phyloP scores from a whole-genome alignment of 2,329 filamentous ascomycete genomes.

The Hymenoscyphus scutula region DNA sequence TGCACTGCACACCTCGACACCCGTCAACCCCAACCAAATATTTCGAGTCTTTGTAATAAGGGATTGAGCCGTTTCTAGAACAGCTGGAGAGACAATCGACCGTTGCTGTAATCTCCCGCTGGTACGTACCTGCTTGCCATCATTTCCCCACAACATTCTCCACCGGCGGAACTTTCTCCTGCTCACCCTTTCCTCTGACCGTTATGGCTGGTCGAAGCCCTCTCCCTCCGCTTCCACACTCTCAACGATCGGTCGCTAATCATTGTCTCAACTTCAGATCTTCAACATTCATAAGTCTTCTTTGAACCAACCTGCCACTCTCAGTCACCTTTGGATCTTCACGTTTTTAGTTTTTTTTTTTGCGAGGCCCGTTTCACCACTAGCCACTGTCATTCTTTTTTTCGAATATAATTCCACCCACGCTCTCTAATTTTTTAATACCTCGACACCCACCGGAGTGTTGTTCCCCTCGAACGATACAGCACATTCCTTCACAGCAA shows the following conservation, averaged over 20 bases:
- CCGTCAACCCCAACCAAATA: background rate
- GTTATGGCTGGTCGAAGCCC: background rate
- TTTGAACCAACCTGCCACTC: constrained; percentile 21
- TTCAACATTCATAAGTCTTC: constrained; percentile 23
- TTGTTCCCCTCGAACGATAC: constrained; percentile 27
- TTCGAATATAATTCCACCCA: constrained; percentile 28
- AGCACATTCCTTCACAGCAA: constrained; percentile 33
- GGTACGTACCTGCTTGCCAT: constrained; percentile 22
- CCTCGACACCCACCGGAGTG: constrained; percentile 24
- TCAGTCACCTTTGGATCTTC: constrained; percentile 25
- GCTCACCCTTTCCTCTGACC: constrained; percentile 7
- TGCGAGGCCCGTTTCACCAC: constrained; percentile 24
- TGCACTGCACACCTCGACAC: background rate
- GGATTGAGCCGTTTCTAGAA: background rate
- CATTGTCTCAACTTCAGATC: constrained; percentile 20
- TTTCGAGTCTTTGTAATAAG: background rate
- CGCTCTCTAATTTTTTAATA: constrained; percentile 38
- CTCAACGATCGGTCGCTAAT: constrained; percentile 17
- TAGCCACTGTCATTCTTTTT: constrained; percentile 36
- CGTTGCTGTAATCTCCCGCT: constrained; percentile 19
- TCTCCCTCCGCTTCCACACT: constrained; percentile 15
- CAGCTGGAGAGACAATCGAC: constrained; percentile 1
- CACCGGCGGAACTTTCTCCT: constrained; percentile 5
- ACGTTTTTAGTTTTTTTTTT: constrained; percentile 21
- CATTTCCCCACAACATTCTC: constrained; percentile 22